Evolutionary conservation across 1,284 basidiomycete species (phyloP).

Genomic region (Dichomitus squalens): DNA sequence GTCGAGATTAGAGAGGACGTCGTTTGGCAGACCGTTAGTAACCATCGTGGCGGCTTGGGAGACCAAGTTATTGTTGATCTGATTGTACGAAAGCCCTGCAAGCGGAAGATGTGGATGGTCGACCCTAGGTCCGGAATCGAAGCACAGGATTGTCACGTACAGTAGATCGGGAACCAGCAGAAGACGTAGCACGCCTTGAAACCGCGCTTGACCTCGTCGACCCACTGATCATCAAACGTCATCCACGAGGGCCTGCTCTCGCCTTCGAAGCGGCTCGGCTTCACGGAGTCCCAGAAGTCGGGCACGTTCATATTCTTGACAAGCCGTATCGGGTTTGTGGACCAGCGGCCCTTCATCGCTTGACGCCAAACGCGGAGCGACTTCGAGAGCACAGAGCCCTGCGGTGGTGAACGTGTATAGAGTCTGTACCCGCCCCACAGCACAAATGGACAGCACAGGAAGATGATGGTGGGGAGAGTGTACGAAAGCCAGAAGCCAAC

Average conservation of each 20-base stretch:
- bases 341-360: constrained; percentile 59
- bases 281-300: constrained; percentile 82
- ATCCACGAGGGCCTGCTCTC: constrained; percentile 62
- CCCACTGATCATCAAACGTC: constrained; percentile 78
- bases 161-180: constrained; percentile 74
- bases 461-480: constrained; percentile 68
- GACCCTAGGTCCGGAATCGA: no score
- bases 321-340: constrained; percentile 53
- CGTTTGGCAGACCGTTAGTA: constrained; percentile 79
- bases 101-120: not conserved
- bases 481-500: constrained; percentile 76
- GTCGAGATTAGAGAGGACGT: constrained; percentile 80
- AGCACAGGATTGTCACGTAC: constrained; percentile 43
- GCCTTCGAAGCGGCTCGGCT: constrained; percentile 57
- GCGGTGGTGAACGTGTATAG: constrained; percentile 71
- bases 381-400: constrained; percentile 73
- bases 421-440: constrained; percentile 66
- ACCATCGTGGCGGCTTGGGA: constrained; percentile 77
- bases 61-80: constrained; percentile 79
- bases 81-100: constrained; percentile 75
- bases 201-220: constrained; percentile 82
- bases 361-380: constrained; percentile 51
- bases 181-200: constrained; percentile 88
- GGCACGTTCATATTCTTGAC: constrained; percentile 52
- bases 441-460: constrained; percentile 72